Base-by-base conservation (phyloP, 257 asterid genomes). In the Thymus quinquecostatus region DNA sequence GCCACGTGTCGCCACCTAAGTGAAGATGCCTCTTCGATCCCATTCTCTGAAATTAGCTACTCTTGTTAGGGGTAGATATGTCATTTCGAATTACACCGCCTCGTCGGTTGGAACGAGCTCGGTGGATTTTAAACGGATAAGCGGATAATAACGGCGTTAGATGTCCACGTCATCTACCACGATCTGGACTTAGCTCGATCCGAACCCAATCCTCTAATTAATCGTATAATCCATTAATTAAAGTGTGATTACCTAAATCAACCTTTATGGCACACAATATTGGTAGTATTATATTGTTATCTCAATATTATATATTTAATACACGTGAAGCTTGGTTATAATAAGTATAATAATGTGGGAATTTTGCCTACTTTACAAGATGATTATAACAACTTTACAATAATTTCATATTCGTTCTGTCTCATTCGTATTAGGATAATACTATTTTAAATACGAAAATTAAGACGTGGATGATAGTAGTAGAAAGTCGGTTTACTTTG, bases 141-240 rank as follows among this genome's bases (percentile, higher is more conserved):
- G 67, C 5, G 73, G 67, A 54, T 67, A 77, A 54, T 67, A 77
- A 77, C 66, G 64, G 51, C 66, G 74, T 65, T 49, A 58, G 21
- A 9, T 36, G 51, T 72, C 82, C 78, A 71, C 81, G 53, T 59
- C 50, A 45, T 41, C 29, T 12, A 1, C 43, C 71, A 51, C 73
- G 48, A 43, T 5, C 13, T 58, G 60, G 29, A 30, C 55, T 47
- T 57, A 0, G 11, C 34, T 65, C 11, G 10, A 73, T 53, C 34
- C 68, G 45, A 75, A 75, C 53, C 53, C 71, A 55, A 43, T 62
- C 32, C 75, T 62, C 44, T 7, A 38, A 64, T 76, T 62, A 60
- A 21, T 21, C 21, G 30, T 61, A 10, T 36, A n/a, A 47, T 9
- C 8, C 21, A 21, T 21, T 21, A 66, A 14, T 41, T 9, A 2